These are phyloP conservation scores for Cichorium intybus DNA, from an alignment of 140 eudicot species.

Conservation along the genomic window DNA sequence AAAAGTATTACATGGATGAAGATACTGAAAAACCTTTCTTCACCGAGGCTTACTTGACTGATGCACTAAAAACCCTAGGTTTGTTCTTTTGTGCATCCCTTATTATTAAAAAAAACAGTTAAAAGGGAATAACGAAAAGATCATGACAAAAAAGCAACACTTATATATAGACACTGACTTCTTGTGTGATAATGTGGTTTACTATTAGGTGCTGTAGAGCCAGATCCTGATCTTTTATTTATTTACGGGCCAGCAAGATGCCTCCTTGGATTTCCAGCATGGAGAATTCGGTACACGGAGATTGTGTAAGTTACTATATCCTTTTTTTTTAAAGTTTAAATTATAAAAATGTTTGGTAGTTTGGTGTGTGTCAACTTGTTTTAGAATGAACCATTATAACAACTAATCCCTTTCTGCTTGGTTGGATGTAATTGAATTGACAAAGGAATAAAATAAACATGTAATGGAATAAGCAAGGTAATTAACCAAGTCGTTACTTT, in stretches of 20 bases:
- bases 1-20: constrained; percentile 39
- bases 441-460: no score
- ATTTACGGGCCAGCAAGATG: constrained; percentile 75
- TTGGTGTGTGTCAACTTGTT: background rate
- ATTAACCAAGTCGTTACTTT: no score
- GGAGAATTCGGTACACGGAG: constrained; percentile 92
- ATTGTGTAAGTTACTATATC: constrained; percentile 58
- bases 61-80: constrained; percentile 66
- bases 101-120: background rate
- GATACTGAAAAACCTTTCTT: constrained; percentile 44
- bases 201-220: constrained; percentile 50
- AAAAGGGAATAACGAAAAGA: no score
- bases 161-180: background rate
- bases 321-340: background rate
- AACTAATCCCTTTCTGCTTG: no score
- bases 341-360: background rate
- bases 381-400: background rate
- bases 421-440: no score
- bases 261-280: constrained; percentile 90
- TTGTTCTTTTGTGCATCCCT: constrained; percentile 16
- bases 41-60: constrained; percentile 59
- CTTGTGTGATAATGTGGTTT: constrained; percentile 5
- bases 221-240: constrained; percentile 76
- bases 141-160: background rate
- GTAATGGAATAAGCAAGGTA: no score